Conservation (phyloP, 106 monocot genomes). For the Xerophyta viscosa region DNA sequence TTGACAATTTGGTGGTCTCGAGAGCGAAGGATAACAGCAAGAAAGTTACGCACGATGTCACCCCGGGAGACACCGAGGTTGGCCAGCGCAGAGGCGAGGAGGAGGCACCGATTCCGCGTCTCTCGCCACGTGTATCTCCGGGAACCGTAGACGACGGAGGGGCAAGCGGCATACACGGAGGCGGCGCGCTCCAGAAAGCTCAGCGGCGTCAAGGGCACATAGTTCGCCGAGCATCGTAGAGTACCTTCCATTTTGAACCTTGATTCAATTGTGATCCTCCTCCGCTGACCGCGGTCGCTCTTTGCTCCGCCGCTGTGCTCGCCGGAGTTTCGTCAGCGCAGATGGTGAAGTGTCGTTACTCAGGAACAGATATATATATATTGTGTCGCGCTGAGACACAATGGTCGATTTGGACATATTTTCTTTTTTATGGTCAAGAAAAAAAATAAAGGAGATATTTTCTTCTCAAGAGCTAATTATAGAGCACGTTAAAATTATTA, state of each 20-base stretch:
- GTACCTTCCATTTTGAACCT: slow-evolving; percentile 34
- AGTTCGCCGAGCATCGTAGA: slow-evolving; percentile 33
- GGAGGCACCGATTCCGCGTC: slow-evolving; percentile 34
- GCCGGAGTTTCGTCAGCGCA: too few species aligned
- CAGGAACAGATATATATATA: too few species aligned
- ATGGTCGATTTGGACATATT: too few species aligned
- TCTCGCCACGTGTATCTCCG: slow-evolving; percentile 26
- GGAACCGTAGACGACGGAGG: slow-evolving; percentile 24
- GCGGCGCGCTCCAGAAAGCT: slow-evolving; percentile 47
- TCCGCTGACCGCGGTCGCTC: too few species aligned
- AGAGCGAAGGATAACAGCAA: not conserved
- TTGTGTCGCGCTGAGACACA: too few species aligned
- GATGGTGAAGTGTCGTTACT: too few species aligned
- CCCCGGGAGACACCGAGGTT: slow-evolving; percentile 20
- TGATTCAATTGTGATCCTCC: too few species aligned
- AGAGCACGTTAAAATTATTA: too few species aligned
- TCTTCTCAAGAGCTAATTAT: too few species aligned
- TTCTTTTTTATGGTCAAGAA: too few species aligned
- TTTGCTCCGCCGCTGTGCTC: too few species aligned
- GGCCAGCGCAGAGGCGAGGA: slow-evolving; percentile 34
- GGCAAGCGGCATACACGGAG: slow-evolving; percentile 20
- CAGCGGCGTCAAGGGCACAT: slow-evolving; percentile 31
- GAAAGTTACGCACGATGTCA: slow-evolving; percentile 21
- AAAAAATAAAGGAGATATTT: too few species aligned
- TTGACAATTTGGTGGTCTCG: not conserved